Base-by-base conservation (phyloP, 1,284 basidiomycete species). In the Irpex rosettiformis region DNA sequence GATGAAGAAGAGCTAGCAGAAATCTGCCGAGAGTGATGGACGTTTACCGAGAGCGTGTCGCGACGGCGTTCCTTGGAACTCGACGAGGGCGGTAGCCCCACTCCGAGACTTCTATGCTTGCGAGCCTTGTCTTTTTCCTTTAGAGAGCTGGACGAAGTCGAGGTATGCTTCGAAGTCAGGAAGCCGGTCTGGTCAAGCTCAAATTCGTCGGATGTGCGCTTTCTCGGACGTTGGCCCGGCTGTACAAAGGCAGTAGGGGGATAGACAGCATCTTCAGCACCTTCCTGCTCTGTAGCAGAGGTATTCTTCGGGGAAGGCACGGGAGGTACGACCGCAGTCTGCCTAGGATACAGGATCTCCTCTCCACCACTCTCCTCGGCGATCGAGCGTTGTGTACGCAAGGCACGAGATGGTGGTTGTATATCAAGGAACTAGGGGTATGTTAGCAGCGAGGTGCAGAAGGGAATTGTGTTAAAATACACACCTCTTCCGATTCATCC, bases 131-230 rank as follows among this genome's bases (percentile, higher is more conserved):
- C 27, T 10, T 47, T 16, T 5, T 65, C 55, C 60, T 76, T 79
- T 56, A 75, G 74, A 62, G 56, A 59, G 30, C 58, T 75, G 49
- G 69, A 66, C 13, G 69, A 57, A 18, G 67, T 65, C 22, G 73
- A 69, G 30, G 75, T 58, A 28, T 65, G 78, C 67, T 86, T 88
- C 11, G 81, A 79, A 21, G 85, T 73, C 53, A 89, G 73, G 27
- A 74, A 69, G 3, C 87, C 87, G 10, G n/a, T 52, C 53, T 90
- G 82, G 67, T 92, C 91, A 73, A 88, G 75, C 65, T 90, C 89
- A 67, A 91, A 91, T 69, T 92, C 91, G 60, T 91, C 90, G 2
- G 90, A 91, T 0, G 87, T 86, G 27, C 89, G 85, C 67, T 91
- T 92, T 74, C 82, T 83, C 11, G 88, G 81, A 59, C 82, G 84